Percentiles rank a stretch among this genome's conserved stretches.
Conservation (phyloP, 495 filamentous ascomycete species). For the Xylaria intraflava region DNA sequence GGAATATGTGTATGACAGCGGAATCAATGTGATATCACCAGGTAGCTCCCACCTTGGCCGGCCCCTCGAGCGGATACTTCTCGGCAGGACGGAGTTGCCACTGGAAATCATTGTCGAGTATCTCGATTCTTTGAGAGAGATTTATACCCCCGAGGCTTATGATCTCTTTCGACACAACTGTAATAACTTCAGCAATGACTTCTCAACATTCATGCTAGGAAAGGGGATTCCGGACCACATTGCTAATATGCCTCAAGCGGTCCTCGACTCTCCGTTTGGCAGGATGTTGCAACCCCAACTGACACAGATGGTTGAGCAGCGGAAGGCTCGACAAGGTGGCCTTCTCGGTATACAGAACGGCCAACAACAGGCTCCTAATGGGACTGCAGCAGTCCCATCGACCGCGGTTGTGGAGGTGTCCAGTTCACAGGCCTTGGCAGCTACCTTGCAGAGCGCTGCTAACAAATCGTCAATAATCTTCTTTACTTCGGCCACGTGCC, state of each 20-base stretch:
- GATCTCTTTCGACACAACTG: conserved; percentile 84
- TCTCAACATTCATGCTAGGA: conserved; percentile 85
- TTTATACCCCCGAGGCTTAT: conserved; percentile 83
- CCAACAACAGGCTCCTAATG: conserved; percentile 21
- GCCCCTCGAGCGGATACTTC: conserved; percentile 67
- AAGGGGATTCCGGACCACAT: conserved; percentile 85
- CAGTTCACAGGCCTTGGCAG: conserved; percentile 52
- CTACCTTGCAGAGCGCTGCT: conserved; percentile 40
- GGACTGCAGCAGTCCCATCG: conserved; percentile 20
- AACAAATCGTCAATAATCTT: conserved; percentile 77
- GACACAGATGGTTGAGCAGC: conserved; percentile 62
- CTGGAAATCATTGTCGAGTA: conserved; percentile 84
- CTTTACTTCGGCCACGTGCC: conserved; percentile 85
- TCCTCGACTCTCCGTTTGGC: conserved; percentile 85
- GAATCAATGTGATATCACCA: conserved; percentile 72
- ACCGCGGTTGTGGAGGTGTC: conserved; percentile 30
- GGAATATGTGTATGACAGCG: conserved; percentile 52
- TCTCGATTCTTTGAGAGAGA: conserved; percentile 69
- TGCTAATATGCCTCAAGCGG: conserved; percentile 75
- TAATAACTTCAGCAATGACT: conserved; percentile 97
- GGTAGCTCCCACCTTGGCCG: conserved; percentile 79
- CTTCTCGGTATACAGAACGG: conserved; percentile 45
- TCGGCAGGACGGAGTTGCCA: conserved; percentile 74
- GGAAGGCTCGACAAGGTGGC: conserved; percentile 49
- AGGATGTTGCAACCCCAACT: conserved; percentile 83